Conservation (phyloP, 225 moss, liverwort and hornwort species). For the Polytrichum formosum region DNA sequence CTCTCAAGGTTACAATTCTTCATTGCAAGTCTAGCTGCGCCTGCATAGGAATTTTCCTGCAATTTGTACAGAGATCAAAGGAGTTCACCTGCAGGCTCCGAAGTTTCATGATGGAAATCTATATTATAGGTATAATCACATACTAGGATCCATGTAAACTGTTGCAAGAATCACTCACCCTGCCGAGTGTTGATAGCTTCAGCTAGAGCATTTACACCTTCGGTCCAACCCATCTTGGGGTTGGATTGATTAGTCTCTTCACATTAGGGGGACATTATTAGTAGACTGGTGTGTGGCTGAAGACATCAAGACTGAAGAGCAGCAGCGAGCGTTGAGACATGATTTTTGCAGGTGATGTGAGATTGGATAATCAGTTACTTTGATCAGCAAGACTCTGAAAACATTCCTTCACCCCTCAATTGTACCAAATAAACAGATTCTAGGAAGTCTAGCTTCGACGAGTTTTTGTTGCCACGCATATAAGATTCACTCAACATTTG, state of each 20-base stretch:
- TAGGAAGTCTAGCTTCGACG: too few species aligned
- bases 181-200: conserved; percentile 9
- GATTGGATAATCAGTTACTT: too few species aligned
- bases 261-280: not conserved
- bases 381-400: too few species aligned
- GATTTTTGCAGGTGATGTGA: too few species aligned
- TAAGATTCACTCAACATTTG: too few species aligned
- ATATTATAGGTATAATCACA: not conserved
- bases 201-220: conserved; percentile 5
- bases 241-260: not conserved
- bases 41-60: not conserved
- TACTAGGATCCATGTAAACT: not conserved
- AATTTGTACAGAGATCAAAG: conserved; percentile 1
- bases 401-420: too few species aligned
- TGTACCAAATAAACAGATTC: too few species aligned
- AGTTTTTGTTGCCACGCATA: too few species aligned
- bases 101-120: not conserved
- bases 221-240: not conserved
- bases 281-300: conserved; percentile 1
- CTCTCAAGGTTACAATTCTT: too few species aligned
- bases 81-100: not conserved
- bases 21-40: not conserved
- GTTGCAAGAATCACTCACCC: not conserved
- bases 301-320: conserved; percentile 6
- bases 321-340: not conserved